These are phyloP conservation scores for Phytophthora pistaciae DNA, from an alignment of 352 stramenopile genomes.

Conservation along the genomic window DNA sequence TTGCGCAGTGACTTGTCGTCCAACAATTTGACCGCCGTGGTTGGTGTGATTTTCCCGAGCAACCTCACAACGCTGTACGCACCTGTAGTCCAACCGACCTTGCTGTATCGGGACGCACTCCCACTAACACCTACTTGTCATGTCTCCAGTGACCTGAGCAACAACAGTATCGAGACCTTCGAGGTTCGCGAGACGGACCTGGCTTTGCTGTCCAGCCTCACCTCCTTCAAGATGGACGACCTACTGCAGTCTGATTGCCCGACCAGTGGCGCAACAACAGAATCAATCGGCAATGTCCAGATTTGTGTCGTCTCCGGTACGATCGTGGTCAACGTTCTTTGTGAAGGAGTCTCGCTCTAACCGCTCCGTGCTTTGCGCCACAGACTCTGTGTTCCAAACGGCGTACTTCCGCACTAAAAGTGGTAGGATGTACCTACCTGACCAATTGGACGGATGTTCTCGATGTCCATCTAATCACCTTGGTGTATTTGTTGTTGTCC, in stretches of 20 bases:
- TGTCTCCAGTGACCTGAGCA: constrained; percentile 39
- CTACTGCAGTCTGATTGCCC: constrained; percentile 33
- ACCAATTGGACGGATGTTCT: neutral
- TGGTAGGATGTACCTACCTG: constrained; percentile 12
- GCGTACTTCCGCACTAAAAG: constrained; percentile 27
- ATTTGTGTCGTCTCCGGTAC: constrained; percentile 48
- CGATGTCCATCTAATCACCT: neutral
- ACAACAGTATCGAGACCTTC: constrained; percentile 43
- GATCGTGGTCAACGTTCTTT: neutral
- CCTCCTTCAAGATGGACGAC: constrained; percentile 39
- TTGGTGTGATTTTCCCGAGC: constrained; percentile 39
- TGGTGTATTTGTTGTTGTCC: constrained; percentile 4
- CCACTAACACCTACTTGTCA: neutral
- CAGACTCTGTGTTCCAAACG: constrained; percentile 27
- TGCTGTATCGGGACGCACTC: neutral
- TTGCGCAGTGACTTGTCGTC: constrained; percentile 39
- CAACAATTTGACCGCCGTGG: constrained; percentile 37
- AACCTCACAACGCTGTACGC: constrained; percentile 37
- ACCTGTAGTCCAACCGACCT: neutral
- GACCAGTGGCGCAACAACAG: constrained; percentile 28
- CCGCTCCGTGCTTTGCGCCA: neutral
- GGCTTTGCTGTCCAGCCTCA: constrained; percentile 24
- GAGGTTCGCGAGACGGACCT: constrained; percentile 39
- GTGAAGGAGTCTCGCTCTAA: neutral
- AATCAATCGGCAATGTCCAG: constrained; percentile 33